Conservation (phyloP, 805 yeast species). For the Metschnikowia drakensbergensis region DNA sequence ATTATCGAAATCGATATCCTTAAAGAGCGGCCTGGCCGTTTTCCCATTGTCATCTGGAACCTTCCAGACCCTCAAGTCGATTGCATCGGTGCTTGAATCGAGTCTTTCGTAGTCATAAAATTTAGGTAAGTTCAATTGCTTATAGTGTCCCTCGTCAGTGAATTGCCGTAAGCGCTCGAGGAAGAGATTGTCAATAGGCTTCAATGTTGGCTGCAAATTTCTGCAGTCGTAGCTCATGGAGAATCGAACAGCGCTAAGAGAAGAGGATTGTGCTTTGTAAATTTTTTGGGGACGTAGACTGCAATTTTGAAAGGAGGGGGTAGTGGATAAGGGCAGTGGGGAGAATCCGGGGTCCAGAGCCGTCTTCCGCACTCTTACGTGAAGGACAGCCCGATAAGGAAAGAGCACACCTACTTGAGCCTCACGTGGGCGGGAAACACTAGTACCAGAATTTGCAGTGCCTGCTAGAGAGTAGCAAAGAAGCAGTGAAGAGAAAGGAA, state of each 20-base stretch:
- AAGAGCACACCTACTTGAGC: neutral
- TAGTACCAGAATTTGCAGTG: too few relatives aligned
- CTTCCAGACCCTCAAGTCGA: conserved; percentile 61
- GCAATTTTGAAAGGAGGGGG: neutral
- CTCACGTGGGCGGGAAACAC: neutral
- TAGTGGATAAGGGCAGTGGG: neutral
- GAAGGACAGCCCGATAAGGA: conserved; percentile 4
- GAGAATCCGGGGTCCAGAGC: conserved; percentile 3
- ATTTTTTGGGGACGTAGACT: too few relatives aligned
- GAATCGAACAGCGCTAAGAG: neutral
- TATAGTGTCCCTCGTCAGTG: conserved; percentile 75
- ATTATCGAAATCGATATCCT: conserved; percentile 47
- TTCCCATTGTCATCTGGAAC: conserved; percentile 58
- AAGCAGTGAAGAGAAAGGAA: neutral
- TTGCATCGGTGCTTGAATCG: conserved; percentile 41
- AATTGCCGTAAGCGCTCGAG: conserved; percentile 73
- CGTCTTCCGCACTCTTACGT: conserved; percentile 3
- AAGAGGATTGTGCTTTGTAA: too few relatives aligned
- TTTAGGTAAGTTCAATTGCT: conserved; percentile 69
- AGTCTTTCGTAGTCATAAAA: conserved; percentile 65
- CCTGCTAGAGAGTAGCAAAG: neutral
- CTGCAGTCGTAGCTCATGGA: conserved; percentile 18
- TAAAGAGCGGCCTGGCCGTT: conserved; percentile 59
- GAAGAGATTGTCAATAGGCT: conserved; percentile 72
- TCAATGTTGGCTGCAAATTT: conserved; percentile 57